Evolutionary conservation across 306 rosid species (phyloP), one percentile per base, ranked within the genome.

Genomic region (Vachellia pachyceras): DNA sequence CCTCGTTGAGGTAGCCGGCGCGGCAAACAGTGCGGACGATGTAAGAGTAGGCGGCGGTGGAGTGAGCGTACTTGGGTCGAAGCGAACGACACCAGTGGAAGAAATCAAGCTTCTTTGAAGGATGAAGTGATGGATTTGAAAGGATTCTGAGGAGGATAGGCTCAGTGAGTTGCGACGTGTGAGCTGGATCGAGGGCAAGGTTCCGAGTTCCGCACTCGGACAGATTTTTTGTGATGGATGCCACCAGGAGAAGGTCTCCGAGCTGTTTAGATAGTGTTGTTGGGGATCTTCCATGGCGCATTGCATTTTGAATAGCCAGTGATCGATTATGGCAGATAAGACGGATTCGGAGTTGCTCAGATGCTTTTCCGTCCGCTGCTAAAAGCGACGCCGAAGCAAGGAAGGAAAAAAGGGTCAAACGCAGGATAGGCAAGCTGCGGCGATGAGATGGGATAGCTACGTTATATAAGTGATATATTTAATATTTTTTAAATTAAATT

Each of bases 91-190:
- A 83, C 90, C 94, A 90, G 3, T 73, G 77, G 88, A 93, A 93
- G 87, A 95, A 90, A 75, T 82, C 86, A 15, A 93, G 88, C 77
- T 95, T 91, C 12, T 89, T 85, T 5, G 94, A 89, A 17, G 91
- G 91, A 55, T 87, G 88, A 41, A 93, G 87, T 2, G 90, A 76
- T 18, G 79, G 86, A 18, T 86, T 84, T 46, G 83, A 63, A 69
- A 95, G 97, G 82, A 93, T 73, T 76, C 66, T 83, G 69, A 87
- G 92, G 80, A 91, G 73, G 70, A 92, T 82, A 64, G 90, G 79
- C 6, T 88, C 83, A 7, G 92, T 84, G 79, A 94, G 82, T 1
- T 91, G 77, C 5, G 86, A 73, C 12, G 93, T 73, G 55, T 50
- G 82, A 18, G 84, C 35, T 12, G 74, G 36, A 47, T 63, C 80